Evolutionary conservation across 192 early-diverging fungal species (phyloP).

Genomic region (Coemansia furcata): DNA sequence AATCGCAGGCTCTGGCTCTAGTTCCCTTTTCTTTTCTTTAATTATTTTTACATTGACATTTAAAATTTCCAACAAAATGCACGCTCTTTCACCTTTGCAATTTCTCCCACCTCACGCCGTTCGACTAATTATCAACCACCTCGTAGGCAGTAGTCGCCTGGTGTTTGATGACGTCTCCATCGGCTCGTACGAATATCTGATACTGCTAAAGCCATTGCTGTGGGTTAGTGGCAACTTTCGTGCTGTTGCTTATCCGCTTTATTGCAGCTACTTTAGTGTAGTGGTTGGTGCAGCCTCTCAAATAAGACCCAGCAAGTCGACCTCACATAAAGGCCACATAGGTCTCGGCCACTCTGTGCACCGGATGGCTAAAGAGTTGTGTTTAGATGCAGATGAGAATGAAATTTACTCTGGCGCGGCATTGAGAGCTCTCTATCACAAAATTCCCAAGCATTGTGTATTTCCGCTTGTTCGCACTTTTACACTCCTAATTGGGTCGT

Average conservation of each 20-base stretch:
- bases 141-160: not conserved
- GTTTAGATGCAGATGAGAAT: not conserved
- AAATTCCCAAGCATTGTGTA: not conserved
- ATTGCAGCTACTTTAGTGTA: not conserved
- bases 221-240: not conserved
- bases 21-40: not conserved
- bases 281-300: not conserved
- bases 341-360: not conserved
- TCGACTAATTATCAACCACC: not conserved
- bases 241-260: not conserved
- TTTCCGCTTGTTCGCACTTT: not conserved
- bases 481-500: not conserved
- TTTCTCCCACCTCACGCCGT: not conserved
- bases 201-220: not conserved
- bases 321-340: no score
- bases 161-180: not conserved
- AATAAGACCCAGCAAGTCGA: no score
- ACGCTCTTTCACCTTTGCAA: not conserved
- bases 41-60: conserved; percentile 12
- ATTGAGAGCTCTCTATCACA: not conserved
- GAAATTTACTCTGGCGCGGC: not conserved
- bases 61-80: not conserved
- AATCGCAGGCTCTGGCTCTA: no score
- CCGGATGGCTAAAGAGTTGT: not conserved
- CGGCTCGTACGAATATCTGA: not conserved